Conservation (phyloP, 352 stramenopile genomes). For the Globisporangium emineosum region DNA sequence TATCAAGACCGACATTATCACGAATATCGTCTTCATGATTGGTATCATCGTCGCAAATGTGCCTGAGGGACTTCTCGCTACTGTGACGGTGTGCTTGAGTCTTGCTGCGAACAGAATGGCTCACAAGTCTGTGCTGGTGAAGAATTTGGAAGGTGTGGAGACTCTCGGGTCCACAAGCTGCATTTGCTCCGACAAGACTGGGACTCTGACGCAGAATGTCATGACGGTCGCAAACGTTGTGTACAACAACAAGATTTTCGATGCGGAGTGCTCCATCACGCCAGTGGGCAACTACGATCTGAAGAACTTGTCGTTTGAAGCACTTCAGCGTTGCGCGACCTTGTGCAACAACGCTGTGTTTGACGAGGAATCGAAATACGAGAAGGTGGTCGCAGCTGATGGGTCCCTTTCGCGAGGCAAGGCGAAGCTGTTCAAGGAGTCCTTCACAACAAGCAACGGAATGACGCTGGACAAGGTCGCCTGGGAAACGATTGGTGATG, state of each 20-base stretch:
- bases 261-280: conserved; percentile 76
- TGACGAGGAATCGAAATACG: conserved; percentile 81
- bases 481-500: conserved; percentile 37
- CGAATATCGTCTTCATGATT: conserved; percentile 44
- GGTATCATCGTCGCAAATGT: conserved; percentile 50
- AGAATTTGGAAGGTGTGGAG: conserved; percentile 82
- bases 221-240: conserved; percentile 86
- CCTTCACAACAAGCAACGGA: conserved; percentile 37
- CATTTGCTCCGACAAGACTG: conserved; percentile 92
- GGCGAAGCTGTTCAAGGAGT: conserved; percentile 59
- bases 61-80: conserved; percentile 76
- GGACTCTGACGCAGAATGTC: conserved; percentile 86
- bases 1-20: conserved; percentile 41
- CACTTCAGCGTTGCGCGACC: conserved; percentile 59
- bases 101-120: conserved; percentile 72
- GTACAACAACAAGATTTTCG: conserved; percentile 77
- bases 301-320: conserved; percentile 39
- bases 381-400: conserved; percentile 44
- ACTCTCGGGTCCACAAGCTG: conserved; percentile 78
- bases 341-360: conserved; percentile 82
- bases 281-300: conserved; percentile 34
- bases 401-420: conserved; percentile 43
- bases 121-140: conserved; percentile 75
- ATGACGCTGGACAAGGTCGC: conserved; percentile 43
- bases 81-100: conserved; percentile 80